Evolutionary conservation across 768 basidiomycete genomes (phyloP).

Genomic region (Trametes gibbosa): DNA sequence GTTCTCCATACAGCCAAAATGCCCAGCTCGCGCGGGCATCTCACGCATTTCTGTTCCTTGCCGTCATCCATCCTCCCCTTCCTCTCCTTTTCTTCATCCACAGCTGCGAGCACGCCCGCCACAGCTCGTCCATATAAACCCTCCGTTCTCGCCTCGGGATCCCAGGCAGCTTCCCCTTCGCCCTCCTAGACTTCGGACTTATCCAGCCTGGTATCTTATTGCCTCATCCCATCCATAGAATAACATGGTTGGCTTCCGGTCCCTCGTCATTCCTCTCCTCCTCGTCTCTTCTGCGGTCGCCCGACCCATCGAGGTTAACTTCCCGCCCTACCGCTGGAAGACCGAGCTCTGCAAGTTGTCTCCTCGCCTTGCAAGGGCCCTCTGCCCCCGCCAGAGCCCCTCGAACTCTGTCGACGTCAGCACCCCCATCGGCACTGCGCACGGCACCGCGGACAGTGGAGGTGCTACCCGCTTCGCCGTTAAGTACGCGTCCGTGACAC

Average conservation of each 20-base stretch:
- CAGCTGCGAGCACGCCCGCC: conserved; percentile 16
- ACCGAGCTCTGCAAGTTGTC: conserved; percentile 47
- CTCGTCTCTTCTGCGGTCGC: conserved; percentile 31
- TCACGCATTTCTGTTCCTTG: conserved; percentile 20
- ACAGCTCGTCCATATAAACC: conserved; percentile 20
- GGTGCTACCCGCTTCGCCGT: conserved; percentile 60
- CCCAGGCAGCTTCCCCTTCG: conserved; percentile 9
- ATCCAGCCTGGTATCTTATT: conserved; percentile 31
- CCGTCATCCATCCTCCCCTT: conserved; percentile 17
- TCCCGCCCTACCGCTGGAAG: conserved; percentile 37
- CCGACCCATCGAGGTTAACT: conserved; percentile 27
- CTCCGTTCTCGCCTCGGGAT: conserved; percentile 4
- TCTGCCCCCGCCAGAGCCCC: conserved; percentile 40
- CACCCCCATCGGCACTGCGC: conserved; percentile 57
- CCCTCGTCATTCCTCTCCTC: conserved; percentile 34
- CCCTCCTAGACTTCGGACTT: conserved; percentile 16
- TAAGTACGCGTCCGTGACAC: conserved; percentile 59
- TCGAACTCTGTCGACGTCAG: conserved; percentile 28
- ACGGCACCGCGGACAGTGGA: conserved; percentile 45
- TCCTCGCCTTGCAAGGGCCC: conserved; percentile 32
- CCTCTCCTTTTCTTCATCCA: not conserved
- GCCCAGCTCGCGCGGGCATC: conserved; percentile 6
- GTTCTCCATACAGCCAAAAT: conserved; percentile 20
- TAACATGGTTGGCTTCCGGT: conserved; percentile 36
- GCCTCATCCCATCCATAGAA: conserved; percentile 13